Evolutionary conservation across 2,329 filamentous ascomycete genomes (phyloP).

Genomic region (Talaromyces sp.): DNA sequence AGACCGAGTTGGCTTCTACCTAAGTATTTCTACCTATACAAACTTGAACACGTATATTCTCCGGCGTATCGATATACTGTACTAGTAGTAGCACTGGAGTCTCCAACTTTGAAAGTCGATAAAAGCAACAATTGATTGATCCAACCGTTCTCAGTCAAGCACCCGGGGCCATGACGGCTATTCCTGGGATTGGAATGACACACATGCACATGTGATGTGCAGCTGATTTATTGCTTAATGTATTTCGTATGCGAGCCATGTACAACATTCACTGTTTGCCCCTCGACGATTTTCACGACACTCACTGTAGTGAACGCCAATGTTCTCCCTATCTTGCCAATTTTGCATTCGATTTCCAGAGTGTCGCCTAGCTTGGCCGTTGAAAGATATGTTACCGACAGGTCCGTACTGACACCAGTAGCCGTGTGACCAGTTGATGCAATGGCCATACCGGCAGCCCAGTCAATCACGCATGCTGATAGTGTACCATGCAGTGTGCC

Average conservation of each 20-base stretch:
- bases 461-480: background rate
- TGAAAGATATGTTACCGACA: background rate
- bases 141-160: too few species aligned
- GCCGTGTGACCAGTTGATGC: background rate
- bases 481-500: background rate
- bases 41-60: too few species aligned
- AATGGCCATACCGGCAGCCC: background rate
- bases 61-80: too few species aligned
- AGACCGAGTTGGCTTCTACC: too few species aligned
- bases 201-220: too few species aligned
- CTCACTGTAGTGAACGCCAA: background rate
- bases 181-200: too few species aligned
- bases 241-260: background rate
- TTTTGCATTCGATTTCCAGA: background rate
- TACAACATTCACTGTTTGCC: background rate
- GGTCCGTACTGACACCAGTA: background rate
- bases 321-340: background rate
- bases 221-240: background rate
- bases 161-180: too few species aligned
- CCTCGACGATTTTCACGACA: background rate
- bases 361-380: background rate
- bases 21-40: too few species aligned
- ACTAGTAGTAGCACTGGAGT: too few species aligned
- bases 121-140: too few species aligned
- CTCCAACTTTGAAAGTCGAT: too few species aligned